phyloP scores from a whole-genome alignment of 164 flowering plant genomes.

The Euptelea pleiosperma region DNA sequence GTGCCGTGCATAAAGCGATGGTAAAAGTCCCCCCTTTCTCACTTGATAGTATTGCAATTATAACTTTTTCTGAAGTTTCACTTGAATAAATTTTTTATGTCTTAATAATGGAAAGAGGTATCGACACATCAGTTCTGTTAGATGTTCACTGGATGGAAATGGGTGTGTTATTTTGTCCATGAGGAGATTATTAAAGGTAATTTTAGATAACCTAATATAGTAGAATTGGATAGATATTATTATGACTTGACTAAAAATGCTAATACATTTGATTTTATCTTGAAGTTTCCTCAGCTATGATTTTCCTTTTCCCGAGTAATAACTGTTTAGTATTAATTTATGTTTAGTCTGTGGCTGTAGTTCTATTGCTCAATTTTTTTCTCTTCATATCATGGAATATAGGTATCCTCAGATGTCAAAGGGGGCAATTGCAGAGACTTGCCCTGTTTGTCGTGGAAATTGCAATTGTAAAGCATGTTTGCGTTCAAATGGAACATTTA shows the following conservation, averaged over 20 bases:
- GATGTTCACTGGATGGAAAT: neutral
- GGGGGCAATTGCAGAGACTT: conserved; percentile 11
- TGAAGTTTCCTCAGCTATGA: no score
- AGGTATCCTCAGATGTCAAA: conserved; percentile 21
- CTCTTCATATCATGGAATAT: neutral
- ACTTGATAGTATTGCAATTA: neutral
- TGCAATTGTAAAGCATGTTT: conserved; percentile 56
- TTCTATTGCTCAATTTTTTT: neutral
- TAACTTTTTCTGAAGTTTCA: neutral
- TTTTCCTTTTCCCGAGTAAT: no score
- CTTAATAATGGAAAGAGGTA: no score
- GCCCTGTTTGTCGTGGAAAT: conserved; percentile 24
- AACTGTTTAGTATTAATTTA: no score
- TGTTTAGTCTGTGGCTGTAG: no score
- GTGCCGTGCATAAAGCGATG: conserved; percentile 36
- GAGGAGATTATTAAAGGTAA: no score
- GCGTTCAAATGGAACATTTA: conserved; percentile 19
- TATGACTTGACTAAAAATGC: no score
- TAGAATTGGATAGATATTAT: no score
- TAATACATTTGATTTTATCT: no score
- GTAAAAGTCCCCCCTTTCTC: conserved; percentile 17
- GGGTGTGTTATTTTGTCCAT: no score
- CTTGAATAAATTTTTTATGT: no score
- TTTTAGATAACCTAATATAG: no score
- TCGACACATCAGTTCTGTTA: neutral